A percentile compares a stretch with the other conserved stretches of the same genome.
Conservation (phyloP, 768 basidiomycete genomes). For the Macrolepiota albuminosa region DNA sequence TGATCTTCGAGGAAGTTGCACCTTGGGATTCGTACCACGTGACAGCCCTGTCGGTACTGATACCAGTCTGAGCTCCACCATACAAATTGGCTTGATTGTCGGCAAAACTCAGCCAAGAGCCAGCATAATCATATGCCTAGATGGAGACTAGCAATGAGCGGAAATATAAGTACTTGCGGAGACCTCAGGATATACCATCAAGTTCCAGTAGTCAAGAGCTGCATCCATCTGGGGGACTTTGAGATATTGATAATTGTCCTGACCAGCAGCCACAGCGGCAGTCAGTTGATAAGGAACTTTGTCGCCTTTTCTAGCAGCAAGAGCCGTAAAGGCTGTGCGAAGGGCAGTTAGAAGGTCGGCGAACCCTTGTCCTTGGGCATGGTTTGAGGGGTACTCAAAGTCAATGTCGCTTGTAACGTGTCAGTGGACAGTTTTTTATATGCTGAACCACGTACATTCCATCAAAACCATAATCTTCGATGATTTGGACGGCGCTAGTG, state of each 20-base stretch:
- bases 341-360: slow-evolving; percentile 59
- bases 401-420: slow-evolving; percentile 54
- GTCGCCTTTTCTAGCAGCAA: slow-evolving; percentile 59
- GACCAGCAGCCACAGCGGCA: slow-evolving; percentile 61
- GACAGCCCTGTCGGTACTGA: slow-evolving; percentile 66
- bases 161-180: not conserved
- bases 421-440: not conserved
- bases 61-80: slow-evolving; percentile 53
- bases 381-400: slow-evolving; percentile 68
- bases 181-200: slow-evolving; percentile 49
- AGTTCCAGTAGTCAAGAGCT: slow-evolving; percentile 74
- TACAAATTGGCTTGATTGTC: slow-evolving; percentile 64
- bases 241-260: slow-evolving; percentile 52
- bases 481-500: slow-evolving; percentile 50
- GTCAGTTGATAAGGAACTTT: slow-evolving; percentile 54
- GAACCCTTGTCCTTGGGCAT: slow-evolving; percentile 60
- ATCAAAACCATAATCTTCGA: slow-evolving; percentile 78
- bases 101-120: slow-evolving; percentile 65
- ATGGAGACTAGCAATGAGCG: not conserved
- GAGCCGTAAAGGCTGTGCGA: slow-evolving; percentile 55
- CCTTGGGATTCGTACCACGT: slow-evolving; percentile 56
- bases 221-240: slow-evolving; percentile 59
- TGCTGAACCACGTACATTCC: slow-evolving; percentile 47
- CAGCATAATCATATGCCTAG: slow-evolving; percentile 73
- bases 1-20: slow-evolving; percentile 61